A percentile compares a stretch with the other conserved stretches of the same genome.
Evolutionary conservation across 352 stramenopile genomes (phyloP).

Genomic region (Plasmopara muralis): DNA sequence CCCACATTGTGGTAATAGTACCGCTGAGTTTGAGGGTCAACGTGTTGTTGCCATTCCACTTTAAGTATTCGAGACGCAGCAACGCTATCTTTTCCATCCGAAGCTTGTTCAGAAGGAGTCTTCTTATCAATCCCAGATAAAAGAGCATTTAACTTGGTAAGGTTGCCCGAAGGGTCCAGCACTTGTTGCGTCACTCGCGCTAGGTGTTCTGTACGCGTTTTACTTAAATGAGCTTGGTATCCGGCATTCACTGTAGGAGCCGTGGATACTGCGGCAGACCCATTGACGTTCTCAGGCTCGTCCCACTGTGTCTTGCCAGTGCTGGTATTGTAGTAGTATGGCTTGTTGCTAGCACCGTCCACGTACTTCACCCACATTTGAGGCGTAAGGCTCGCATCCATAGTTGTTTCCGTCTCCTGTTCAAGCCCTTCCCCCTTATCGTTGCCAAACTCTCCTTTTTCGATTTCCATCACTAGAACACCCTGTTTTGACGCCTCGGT

Average conservation of each 20-base stretch:
- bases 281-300: constrained; percentile 39
- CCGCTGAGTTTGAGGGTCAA: constrained; percentile 67
- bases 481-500: constrained; percentile 14
- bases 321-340: constrained; percentile 66
- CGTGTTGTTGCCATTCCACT: constrained; percentile 78
- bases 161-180: constrained; percentile 60
- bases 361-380: constrained; percentile 65
- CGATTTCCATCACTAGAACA: constrained; percentile 9
- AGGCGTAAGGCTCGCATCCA: neutral
- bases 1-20: constrained; percentile 84
- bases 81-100: constrained; percentile 3
- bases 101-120: neutral
- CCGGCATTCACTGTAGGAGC: constrained; percentile 27
- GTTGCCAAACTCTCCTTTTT: constrained; percentile 3
- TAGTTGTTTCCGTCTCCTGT: neutral
- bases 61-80: constrained; percentile 15
- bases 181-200: constrained; percentile 51
- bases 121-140: constrained; percentile 49
- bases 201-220: constrained; percentile 41
- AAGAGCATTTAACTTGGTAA: constrained; percentile 66
- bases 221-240: constrained; percentile 68
- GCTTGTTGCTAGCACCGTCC: constrained; percentile 54
- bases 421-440: neutral
- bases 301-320: constrained; percentile 72
- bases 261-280: constrained; percentile 15